Base-by-base conservation (phyloP, 1,284 basidiomycete species). In the Leccinum pseudoinsigne region DNA sequence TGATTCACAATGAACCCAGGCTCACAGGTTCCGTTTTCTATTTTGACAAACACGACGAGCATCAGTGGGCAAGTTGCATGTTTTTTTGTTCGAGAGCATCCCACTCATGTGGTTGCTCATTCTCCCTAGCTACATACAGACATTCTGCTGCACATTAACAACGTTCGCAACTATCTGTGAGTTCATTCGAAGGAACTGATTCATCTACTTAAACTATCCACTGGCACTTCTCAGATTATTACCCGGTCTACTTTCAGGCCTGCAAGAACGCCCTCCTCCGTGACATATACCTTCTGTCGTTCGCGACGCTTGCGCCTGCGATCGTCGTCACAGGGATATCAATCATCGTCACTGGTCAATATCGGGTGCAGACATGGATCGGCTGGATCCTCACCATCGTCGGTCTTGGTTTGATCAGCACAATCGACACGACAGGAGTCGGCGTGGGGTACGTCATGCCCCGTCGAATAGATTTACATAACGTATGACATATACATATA, bases 221-320 rank as follows among this genome's bases (percentile, higher is more conserved):
- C 26, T 28, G 26, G 26, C 26, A 28, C 23, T 6, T 36, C 5
- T 4, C 16, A 71, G 69, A 69, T 55, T 70, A 66, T 45, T 61
- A 63, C 11, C 68, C 69, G 0, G 62, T 69, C 28, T 70, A 64
- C 51, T 68, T 66, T 58, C 68, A 71, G 23, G 69, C 68, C 4
- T 71, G 68, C 55, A 63, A 62, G 36, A 60, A 55, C 2, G 62
- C 21, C 14, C 23, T 66, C 68, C 0, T 55, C 69, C 5, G n/a
- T 62, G 18, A n/a, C n/a, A n/a, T n/a, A n/a, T n/a, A 69, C 51
- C 42, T 36, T 4, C 69, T 71, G 11, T 60, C 16, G 4, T 69
- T 11, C 66, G 64, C 23, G 8, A 18, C 69, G 9, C 61, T 69
- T 5, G 62, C 69, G 0, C 65, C 62, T 1, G 26, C 58, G 0